Percentiles rank a stretch among this genome's conserved stretches.
These are phyloP conservation scores for Leucosporidium scottii DNA, from an alignment of 768 basidiomycete species.

Conservation along the genomic window DNA sequence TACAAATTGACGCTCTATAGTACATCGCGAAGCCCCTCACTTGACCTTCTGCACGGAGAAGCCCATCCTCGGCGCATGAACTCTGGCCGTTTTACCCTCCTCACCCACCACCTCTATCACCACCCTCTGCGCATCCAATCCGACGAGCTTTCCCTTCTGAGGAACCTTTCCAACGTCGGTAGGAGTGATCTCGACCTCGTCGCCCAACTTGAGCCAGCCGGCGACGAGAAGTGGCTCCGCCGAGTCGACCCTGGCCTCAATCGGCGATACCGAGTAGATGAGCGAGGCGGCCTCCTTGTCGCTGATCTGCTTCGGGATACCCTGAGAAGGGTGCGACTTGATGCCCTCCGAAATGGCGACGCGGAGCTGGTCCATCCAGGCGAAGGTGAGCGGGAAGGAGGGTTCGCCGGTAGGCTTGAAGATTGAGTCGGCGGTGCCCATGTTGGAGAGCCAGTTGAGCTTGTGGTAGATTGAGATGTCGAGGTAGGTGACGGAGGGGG, in stretches of 20 bases:
- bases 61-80: slow-evolving; percentile 52
- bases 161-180: slow-evolving; percentile 51
- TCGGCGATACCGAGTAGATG: too few species aligned
- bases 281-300: too few species aligned
- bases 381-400: slow-evolving; percentile 38
- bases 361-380: background rate
- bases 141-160: slow-evolving; percentile 52
- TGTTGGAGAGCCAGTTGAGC: slow-evolving; percentile 47
- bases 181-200: slow-evolving; percentile 47
- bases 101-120: slow-evolving; percentile 49
- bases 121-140: slow-evolving; percentile 49
- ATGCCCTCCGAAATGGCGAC: background rate
- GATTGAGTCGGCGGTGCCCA: slow-evolving; percentile 30
- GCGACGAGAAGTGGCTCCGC: slow-evolving; percentile 14
- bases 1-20: too few species aligned
- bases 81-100: slow-evolving; percentile 45
- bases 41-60: slow-evolving; percentile 27
- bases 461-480: slow-evolving; percentile 51
- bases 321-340: background rate
- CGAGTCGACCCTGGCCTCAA: background rate
- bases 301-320: background rate
- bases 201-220: slow-evolving; percentile 44
- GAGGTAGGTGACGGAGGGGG: slow-evolving; percentile 38
- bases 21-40: too few species aligned
- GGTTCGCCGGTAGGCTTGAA: slow-evolving; percentile 48